A percentile compares a stretch with the other conserved stretches of the same genome.
Evolutionary conservation across 1,284 basidiomycete genomes (phyloP).

Genomic region (Boletellus deceptivus): DNA sequence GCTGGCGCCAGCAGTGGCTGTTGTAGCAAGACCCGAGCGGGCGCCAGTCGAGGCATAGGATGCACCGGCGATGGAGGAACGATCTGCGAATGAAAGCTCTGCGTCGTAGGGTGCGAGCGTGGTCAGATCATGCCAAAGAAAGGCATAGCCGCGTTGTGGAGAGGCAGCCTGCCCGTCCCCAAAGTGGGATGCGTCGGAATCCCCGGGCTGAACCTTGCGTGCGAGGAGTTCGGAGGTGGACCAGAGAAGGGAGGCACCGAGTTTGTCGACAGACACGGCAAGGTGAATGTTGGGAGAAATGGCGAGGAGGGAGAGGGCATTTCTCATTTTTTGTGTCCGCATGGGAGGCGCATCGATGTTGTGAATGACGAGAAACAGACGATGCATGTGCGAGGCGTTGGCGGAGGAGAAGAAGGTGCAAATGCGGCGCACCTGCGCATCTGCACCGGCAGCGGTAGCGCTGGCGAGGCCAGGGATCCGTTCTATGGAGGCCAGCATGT

Average conservation of each 20-base stretch:
- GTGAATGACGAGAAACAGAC: slow-evolving; percentile 81
- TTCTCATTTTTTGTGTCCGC: slow-evolving; percentile 58
- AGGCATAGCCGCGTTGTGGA: slow-evolving; percentile 63
- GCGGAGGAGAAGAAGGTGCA: slow-evolving; percentile 56
- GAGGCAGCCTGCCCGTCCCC: slow-evolving; percentile 17
- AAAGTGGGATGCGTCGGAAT: slow-evolving; percentile 1
- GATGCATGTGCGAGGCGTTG: slow-evolving; percentile 30
- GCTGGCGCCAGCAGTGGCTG: slow-evolving; percentile 32
- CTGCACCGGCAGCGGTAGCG: slow-evolving; percentile 41
- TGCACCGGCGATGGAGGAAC: slow-evolving; percentile 59
- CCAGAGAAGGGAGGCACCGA: slow-evolving; percentile 79
- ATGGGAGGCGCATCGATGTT: slow-evolving; percentile 80
- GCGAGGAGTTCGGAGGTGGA: slow-evolving; percentile 58
- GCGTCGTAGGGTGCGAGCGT: slow-evolving; percentile 80
- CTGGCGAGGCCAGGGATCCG: slow-evolving; percentile 51
- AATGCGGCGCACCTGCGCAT: slow-evolving; percentile 64
- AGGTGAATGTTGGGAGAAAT: slow-evolving; percentile 74
- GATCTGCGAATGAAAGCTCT: slow-evolving; percentile 70
- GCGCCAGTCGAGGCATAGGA: slow-evolving; percentile 37
- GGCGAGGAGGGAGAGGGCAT: slow-evolving; percentile 68
- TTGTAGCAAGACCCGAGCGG: slow-evolving; percentile 35
- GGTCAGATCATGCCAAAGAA: slow-evolving; percentile 87
- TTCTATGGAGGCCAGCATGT: slow-evolving; percentile 70
- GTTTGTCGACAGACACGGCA: slow-evolving; percentile 81
- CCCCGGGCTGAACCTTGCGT: slow-evolving; percentile 29